These are phyloP conservation scores for Manihot esculenta DNA, from an alignment of 441 rosid species.

Conservation along the genomic window DNA sequence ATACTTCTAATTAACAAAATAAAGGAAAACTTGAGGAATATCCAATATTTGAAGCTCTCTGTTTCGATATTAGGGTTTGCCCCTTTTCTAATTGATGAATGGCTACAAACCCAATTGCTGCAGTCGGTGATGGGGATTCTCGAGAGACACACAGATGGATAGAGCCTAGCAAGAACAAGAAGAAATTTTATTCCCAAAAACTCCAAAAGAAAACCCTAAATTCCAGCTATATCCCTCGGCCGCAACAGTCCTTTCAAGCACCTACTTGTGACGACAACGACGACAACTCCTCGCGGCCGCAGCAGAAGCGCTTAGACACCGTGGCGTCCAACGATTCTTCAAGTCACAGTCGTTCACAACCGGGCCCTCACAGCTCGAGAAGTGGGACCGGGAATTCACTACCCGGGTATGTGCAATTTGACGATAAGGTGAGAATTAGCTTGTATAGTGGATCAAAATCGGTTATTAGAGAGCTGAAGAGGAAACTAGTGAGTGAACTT, in stretches of 20 bases:
- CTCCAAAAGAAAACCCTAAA: slow-evolving; percentile 24
- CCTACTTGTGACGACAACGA: background rate
- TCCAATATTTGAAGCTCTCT: background rate
- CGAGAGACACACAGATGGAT: slow-evolving; percentile 46
- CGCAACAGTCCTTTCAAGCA: slow-evolving; percentile 11
- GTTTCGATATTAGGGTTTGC: slow-evolving; percentile 7
- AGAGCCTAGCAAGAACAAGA: slow-evolving; percentile 17
- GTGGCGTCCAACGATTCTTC: slow-evolving; percentile 47
- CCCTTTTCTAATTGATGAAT: slow-evolving; percentile 31
- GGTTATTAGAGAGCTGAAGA: slow-evolving; percentile 51
- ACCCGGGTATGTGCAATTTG: slow-evolving; percentile 40
- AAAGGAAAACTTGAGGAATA: background rate
- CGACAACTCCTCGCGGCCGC: slow-evolving; percentile 15
- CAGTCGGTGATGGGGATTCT: slow-evolving; percentile 45
- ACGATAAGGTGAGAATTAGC: slow-evolving; percentile 54
- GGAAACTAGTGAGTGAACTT: slow-evolving; percentile 69
- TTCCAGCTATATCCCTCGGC: slow-evolving; percentile 19
- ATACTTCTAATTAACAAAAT: background rate
- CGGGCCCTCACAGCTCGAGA: slow-evolving; percentile 26
- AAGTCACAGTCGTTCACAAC: slow-evolving; percentile 36
- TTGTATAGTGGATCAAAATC: slow-evolving; percentile 51
- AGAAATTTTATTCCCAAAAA: slow-evolving; percentile 36
- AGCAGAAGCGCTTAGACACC: slow-evolving; percentile 8
- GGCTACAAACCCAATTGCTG: slow-evolving; percentile 32
- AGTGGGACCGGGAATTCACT: slow-evolving; percentile 23